These are phyloP conservation scores for Capsicum pubescens DNA, from an alignment of 257 asterid genomes.

Conservation along the genomic window DNA sequence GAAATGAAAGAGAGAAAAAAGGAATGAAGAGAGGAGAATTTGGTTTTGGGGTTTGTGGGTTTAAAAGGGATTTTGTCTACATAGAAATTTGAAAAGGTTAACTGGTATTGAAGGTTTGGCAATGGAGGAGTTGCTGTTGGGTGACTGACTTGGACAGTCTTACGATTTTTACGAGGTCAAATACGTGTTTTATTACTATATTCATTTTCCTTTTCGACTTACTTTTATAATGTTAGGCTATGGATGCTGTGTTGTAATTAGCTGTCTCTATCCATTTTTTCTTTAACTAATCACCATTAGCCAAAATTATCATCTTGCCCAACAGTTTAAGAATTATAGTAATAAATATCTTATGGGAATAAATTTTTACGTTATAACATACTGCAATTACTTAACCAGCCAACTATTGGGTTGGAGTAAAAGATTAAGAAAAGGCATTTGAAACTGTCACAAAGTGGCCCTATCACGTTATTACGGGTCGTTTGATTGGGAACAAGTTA, in stretches of 20 bases:
- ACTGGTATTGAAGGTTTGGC: not conserved
- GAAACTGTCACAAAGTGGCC: not conserved
- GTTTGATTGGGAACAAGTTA: too few relatives aligned
- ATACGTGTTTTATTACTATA: slow-evolving; percentile 25
- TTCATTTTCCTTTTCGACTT: not conserved
- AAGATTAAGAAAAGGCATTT: not conserved
- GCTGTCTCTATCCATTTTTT: not conserved
- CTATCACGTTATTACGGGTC: too few relatives aligned
- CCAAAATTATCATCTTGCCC: too few relatives aligned
- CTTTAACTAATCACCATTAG: not conserved
- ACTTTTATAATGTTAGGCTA: slow-evolving; percentile 19
- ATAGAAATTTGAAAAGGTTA: not conserved
- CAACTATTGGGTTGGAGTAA: not conserved
- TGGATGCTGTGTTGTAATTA: slow-evolving; percentile 17
- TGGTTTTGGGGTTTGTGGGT: not conserved
- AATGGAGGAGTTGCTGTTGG: slow-evolving; percentile 10
- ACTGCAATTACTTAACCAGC: not conserved
- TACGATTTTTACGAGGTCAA: slow-evolving; percentile 38
- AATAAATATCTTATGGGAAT: not conserved
- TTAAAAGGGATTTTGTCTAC: not conserved
- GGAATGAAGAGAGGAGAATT: not conserved
- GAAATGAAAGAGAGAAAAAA: not conserved
- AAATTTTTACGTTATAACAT: not conserved
- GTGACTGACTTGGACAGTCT: slow-evolving; percentile 23
- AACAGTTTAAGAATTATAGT: too few relatives aligned